Conservation (phyloP, 2,329 filamentous ascomycete species). For the Cryphonectria nitschkei region DNA sequence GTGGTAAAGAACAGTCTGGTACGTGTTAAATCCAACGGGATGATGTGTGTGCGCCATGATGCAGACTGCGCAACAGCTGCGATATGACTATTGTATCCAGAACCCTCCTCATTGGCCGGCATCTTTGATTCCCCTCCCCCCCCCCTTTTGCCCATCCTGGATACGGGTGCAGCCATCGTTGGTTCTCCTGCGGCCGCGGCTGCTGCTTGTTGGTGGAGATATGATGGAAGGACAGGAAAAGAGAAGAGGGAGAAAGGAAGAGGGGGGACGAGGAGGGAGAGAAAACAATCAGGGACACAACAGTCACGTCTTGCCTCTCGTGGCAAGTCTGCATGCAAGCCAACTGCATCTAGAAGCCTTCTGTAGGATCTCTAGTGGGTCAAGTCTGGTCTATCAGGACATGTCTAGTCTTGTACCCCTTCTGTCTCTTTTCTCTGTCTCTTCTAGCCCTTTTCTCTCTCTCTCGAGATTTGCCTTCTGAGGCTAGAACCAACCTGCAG, state of each 20-base stretch:
- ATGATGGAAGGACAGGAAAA: background rate
- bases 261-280: background rate
- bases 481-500: background rate
- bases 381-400: background rate
- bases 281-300: background rate
- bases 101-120: background rate
- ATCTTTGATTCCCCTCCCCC: background rate
- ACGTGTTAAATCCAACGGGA: too few relatives aligned
- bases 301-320: constrained; percentile 1
- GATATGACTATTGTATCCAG: background rate
- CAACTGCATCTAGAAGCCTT: constrained; percentile 2
- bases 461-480: background rate
- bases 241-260: background rate
- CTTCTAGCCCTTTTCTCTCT: background rate
- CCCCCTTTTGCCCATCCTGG: background rate
- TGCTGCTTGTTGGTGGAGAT: background rate
- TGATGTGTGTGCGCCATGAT: background rate
- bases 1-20: too few relatives aligned
- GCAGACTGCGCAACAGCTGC: background rate
- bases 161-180: background rate
- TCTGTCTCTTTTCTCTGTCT: too few relatives aligned
- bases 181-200: background rate
- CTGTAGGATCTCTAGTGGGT: background rate
- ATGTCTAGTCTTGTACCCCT: too few relatives aligned
- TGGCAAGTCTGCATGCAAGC: background rate